Evolutionary conservation across 163 green algal species (phyloP).

Genomic region (Picocystis sp.): DNA sequence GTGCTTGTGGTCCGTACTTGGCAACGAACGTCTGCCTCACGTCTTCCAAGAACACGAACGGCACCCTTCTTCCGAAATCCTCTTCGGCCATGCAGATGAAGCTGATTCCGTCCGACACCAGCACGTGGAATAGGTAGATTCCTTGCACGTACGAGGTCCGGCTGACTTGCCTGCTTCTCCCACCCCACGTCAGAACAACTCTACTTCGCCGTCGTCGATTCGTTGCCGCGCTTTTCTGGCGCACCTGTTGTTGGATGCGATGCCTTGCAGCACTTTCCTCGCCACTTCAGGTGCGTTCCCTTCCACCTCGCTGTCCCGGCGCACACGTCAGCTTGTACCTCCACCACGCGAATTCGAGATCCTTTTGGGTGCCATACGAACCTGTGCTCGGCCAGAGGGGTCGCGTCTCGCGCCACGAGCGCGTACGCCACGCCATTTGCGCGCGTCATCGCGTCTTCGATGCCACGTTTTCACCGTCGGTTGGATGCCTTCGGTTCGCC

Average conservation of each 20-base stretch:
- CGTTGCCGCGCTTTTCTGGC: no score
- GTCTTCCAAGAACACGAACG: conserved; percentile 82
- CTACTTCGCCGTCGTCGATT: no score
- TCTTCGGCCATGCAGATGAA: conserved; percentile 79
- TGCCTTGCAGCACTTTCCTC: not conserved
- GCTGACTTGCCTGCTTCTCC: conserved; percentile 35
- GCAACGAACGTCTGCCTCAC: conserved; percentile 43
- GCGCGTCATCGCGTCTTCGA: no score
- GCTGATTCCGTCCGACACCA: conserved; percentile 49
- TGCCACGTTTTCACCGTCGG: no score
- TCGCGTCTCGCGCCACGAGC: conserved; percentile 46
- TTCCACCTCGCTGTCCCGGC: conserved; percentile 12
- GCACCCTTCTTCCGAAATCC: conserved; percentile 48
- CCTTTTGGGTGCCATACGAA: conserved; percentile 38
- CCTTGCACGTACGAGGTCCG: conserved; percentile 31
- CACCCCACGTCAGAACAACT: conserved; percentile 3
- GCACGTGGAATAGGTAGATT: conserved; percentile 71
- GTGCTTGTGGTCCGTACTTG: conserved; percentile 25
- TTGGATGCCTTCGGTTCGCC: no score
- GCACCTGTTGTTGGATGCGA: not conserved
- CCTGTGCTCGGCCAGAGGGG: conserved; percentile 59
- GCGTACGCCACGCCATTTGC: conserved; percentile 19
- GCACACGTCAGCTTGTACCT: conserved; percentile 38
- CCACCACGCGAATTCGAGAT: conserved; percentile 73
- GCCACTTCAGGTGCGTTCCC: conserved; percentile 5